Percentiles rank a stretch among this genome's conserved stretches.
These are phyloP conservation scores for Cylindrotheca fusiformis DNA, from an alignment of 108 stramenopile genomes.

Conservation along the genomic window DNA sequence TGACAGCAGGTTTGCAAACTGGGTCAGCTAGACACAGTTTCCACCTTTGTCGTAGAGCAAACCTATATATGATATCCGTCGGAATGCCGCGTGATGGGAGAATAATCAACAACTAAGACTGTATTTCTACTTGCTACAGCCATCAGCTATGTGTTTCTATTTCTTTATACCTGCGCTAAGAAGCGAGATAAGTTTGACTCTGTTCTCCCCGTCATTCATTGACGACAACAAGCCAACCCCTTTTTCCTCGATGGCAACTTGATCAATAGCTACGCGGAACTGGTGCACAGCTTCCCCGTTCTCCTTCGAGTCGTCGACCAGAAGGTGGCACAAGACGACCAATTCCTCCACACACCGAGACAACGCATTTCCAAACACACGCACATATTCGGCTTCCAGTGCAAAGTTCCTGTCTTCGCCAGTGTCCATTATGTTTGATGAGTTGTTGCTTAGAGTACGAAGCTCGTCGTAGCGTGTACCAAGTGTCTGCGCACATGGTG, in stretches of 20 bases:
- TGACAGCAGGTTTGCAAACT: no score
- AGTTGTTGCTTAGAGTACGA: background rate
- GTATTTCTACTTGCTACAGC: no score
- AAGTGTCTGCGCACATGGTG: slow-evolving; percentile 4
- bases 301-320: slow-evolving; percentile 1
- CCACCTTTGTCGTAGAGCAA: no score
- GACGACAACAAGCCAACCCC: background rate
- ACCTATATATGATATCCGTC: no score
- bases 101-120: no score
- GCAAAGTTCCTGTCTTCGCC: slow-evolving; percentile 2
- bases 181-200: background rate
- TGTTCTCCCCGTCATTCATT: background rate
- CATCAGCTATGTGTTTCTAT: no score
- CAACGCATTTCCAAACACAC: slow-evolving; percentile 8
- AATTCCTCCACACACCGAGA: slow-evolving; percentile 25
- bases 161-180: background rate
- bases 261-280: slow-evolving; percentile 3
- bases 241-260: background rate
- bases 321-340: slow-evolving; percentile 1
- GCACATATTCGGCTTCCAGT: slow-evolving; percentile 29
- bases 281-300: background rate
- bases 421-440: slow-evolving; percentile 1
- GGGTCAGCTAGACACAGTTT: no score
- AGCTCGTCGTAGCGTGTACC: slow-evolving; percentile 8
- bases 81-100: no score